A percentile compares a stretch with the other conserved stretches of the same genome.
Evolutionary conservation across 345 rosid genomes (phyloP).

Genomic region (Corymbia maculata): DNA sequence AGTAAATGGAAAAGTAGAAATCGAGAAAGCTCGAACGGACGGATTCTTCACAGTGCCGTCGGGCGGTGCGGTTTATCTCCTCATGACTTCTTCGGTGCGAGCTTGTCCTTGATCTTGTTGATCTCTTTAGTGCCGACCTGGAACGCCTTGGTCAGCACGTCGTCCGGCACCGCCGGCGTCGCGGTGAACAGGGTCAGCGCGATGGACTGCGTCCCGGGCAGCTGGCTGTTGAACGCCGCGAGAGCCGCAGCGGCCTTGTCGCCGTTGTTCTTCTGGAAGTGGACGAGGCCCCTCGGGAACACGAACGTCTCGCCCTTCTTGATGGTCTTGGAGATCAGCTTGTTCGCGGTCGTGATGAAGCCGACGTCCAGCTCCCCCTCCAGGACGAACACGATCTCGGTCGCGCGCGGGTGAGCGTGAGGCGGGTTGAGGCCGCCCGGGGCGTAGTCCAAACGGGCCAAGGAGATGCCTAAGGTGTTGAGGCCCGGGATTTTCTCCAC

Average conservation of each 20-base stretch:
- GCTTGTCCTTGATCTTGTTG: constrained; percentile 38
- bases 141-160: constrained; percentile 52
- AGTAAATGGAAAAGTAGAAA: neutral
- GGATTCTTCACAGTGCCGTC: neutral
- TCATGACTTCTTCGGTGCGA: constrained; percentile 35
- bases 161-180: constrained; percentile 43
- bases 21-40: neutral
- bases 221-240: constrained; percentile 51
- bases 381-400: constrained; percentile 46
- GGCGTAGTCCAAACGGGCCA: constrained; percentile 44
- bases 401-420: constrained; percentile 67
- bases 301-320: constrained; percentile 50
- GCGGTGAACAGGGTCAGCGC: constrained; percentile 28
- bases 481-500: constrained; percentile 57
- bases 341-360: constrained; percentile 56
- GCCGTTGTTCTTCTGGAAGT: constrained; percentile 56
- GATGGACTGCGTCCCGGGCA: constrained; percentile 50
- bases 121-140: constrained; percentile 53
- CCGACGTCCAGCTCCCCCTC: constrained; percentile 60
- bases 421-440: constrained; percentile 58
- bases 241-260: constrained; percentile 30
- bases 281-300: constrained; percentile 58
- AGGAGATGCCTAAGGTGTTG: constrained; percentile 54
- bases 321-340: constrained; percentile 28
- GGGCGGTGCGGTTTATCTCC: neutral